Percentiles rank a stretch among this genome's conserved stretches.
phyloP scores from a whole-genome alignment of 164 flowering plant genomes.

The Dillenia suffruticosa region DNA sequence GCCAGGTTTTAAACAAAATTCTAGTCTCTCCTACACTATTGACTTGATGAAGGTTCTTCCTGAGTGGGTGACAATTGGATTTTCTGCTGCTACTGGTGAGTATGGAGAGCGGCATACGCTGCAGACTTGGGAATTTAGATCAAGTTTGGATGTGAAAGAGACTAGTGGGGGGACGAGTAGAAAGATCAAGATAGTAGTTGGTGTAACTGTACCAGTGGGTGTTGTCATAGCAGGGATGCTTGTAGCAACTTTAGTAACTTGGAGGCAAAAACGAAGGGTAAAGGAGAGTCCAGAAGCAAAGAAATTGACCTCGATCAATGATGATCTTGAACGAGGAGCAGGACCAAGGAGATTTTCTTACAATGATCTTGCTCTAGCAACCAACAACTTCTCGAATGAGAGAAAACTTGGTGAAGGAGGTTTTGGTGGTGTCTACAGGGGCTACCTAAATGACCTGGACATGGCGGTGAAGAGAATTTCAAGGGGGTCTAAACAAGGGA shows the following conservation, averaged over 20 bases:
- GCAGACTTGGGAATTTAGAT: conserved; percentile 29
- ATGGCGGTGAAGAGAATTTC: conserved; percentile 14
- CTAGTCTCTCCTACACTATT: conserved; percentile 3
- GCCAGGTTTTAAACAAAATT: not conserved
- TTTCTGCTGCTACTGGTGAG: conserved; percentile 4
- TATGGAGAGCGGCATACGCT: conserved; percentile 13
- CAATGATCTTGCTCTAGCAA: conserved; percentile 5
- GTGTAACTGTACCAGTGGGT: conserved; percentile 9
- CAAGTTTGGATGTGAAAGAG: conserved; percentile 19
- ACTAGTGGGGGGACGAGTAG: not conserved
- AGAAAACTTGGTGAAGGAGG: not conserved
- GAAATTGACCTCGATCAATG: too few relatives aligned
- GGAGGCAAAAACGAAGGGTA: too few relatives aligned
- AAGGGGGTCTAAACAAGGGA: not conserved
- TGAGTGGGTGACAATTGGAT: not conserved
- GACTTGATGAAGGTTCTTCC: not conserved
- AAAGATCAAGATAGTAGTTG: conserved; percentile 7
- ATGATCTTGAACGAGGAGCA: conserved; percentile 6
- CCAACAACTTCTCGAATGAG: conserved; percentile 3
- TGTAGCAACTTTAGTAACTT: not conserved
- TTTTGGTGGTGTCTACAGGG: conserved; percentile 10
- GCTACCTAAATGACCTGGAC: not conserved
- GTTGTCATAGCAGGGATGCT: conserved; percentile 8
- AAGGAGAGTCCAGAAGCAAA: too few relatives aligned
- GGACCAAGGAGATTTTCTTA: conserved; percentile 5